Evolutionary conservation across 2,329 filamentous ascomycete species (phyloP).

Genomic region (Tolypocladium endophyticum): DNA sequence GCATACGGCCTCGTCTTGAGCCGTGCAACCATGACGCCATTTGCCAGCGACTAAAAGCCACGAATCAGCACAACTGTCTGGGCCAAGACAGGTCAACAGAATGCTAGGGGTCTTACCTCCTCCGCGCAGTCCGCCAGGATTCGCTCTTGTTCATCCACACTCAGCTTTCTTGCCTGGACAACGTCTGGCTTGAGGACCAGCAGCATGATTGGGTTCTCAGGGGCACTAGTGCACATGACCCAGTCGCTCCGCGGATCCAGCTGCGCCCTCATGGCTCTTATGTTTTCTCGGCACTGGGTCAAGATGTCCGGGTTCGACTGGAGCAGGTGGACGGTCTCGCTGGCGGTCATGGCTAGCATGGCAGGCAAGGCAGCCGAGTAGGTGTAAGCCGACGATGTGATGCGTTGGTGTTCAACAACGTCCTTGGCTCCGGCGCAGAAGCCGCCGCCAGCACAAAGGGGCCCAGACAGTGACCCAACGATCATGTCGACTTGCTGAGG

Average conservation of each 20-base stretch:
- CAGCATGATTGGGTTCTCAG: conserved; percentile 81
- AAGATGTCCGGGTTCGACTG: conserved; percentile 82
- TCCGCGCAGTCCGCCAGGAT: conserved; percentile 89
- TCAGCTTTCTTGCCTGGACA: conserved; percentile 57
- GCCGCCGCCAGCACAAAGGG: conserved; percentile 83
- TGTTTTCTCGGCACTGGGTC: conserved; percentile 70
- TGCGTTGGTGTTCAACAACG: conserved; percentile 91
- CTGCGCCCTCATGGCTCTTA: conserved; percentile 73
- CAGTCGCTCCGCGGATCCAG: conserved; percentile 90
- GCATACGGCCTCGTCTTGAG: conserved; percentile 68
- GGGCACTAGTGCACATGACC: conserved; percentile 69
- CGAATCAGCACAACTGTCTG: conserved; percentile 5
- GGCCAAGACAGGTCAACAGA: neutral
- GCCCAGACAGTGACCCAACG: conserved; percentile 80
- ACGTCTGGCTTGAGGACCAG: conserved; percentile 77
- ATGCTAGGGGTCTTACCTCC: conserved; percentile 54
- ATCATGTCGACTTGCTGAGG: conserved; percentile 94
- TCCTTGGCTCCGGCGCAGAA: conserved; percentile 91
- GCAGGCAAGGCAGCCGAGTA: conserved; percentile 92
- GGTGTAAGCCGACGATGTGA: conserved; percentile 85
- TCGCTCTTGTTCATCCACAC: conserved; percentile 67
- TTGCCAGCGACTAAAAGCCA: conserved; percentile 57
- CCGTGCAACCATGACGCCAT: conserved; percentile 81
- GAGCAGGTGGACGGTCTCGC: conserved; percentile 76
- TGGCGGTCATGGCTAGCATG: conserved; percentile 89